Percentiles rank a stretch among this genome's conserved stretches.
phyloP scores from a whole-genome alignment of 768 basidiomycete genomes.

The Serpula lacrymans region DNA sequence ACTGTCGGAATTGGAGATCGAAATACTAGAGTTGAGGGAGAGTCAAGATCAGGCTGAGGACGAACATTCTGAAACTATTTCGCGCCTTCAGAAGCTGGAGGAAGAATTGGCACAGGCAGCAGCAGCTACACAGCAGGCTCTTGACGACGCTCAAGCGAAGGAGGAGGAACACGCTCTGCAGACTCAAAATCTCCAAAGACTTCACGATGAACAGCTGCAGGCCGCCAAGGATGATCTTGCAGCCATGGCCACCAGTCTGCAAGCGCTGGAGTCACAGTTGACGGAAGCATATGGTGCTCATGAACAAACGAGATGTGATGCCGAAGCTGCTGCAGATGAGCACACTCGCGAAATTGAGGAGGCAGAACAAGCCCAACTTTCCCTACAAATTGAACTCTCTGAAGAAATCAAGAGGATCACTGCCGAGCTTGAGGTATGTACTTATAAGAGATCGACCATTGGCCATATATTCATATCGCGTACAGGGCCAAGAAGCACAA shows the following conservation, averaged over 20 bases:
- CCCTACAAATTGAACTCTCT: conserved; percentile 49
- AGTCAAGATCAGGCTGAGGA: conserved; percentile 63
- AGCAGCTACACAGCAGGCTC: conserved; percentile 44
- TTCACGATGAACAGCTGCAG: conserved; percentile 46
- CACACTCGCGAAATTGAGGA: conserved; percentile 51
- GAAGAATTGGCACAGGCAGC: conserved; percentile 48
- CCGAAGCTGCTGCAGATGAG: conserved; percentile 41
- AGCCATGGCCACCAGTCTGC: conserved; percentile 40
- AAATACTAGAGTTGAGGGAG: conserved; percentile 76
- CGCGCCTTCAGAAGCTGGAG: conserved; percentile 49
- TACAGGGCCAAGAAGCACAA: conserved; percentile 63
- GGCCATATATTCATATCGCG: conserved; percentile 1
- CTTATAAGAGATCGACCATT: not conserved
- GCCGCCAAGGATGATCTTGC: conserved; percentile 42
- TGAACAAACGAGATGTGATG: conserved; percentile 45
- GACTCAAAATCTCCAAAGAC: conserved; percentile 37
- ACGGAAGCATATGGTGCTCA: conserved; percentile 40
- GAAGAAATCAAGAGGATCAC: conserved; percentile 55
- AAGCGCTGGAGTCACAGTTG: conserved; percentile 46
- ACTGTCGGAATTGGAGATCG: conserved; percentile 78
- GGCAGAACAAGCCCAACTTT: conserved; percentile 44
- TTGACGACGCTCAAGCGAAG: conserved; percentile 44
- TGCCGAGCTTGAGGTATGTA: conserved; percentile 63
- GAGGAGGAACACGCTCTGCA: conserved; percentile 42
- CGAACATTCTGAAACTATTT: conserved; percentile 42